These are phyloP conservation scores for Clonostachys chloroleuca DNA, from an alignment of 2,329 filamentous ascomycete species.

Conservation along the genomic window DNA sequence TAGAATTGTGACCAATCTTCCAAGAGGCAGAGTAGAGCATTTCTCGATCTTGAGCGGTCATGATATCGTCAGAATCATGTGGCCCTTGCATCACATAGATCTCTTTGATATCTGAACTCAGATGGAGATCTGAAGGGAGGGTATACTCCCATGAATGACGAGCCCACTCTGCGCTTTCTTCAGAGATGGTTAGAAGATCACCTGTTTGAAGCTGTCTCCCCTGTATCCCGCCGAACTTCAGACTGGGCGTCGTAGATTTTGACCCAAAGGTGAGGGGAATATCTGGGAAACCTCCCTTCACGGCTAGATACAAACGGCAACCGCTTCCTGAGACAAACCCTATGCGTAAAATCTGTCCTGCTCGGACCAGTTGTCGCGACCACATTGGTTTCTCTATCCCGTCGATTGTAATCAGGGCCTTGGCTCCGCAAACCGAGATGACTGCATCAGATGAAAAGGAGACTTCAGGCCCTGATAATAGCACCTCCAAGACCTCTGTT, in stretches of 20 bases:
- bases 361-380: constrained; percentile 41
- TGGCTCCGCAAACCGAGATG: constrained; percentile 52
- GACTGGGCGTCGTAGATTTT: constrained; percentile 53
- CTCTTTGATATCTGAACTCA: constrained; percentile 1
- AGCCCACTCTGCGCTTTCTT: constrained; percentile 3
- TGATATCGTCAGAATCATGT: constrained; percentile 19
- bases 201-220: constrained; percentile 49
- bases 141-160: neutral
- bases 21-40: constrained; percentile 54
- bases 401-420: constrained; percentile 46
- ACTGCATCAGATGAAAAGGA: constrained; percentile 48
- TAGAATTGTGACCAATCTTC: constrained; percentile 58
- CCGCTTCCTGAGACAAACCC: constrained; percentile 46
- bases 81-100: constrained; percentile 22
- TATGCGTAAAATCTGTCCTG: constrained; percentile 42
- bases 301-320: constrained; percentile 53
- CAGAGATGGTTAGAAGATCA: constrained; percentile 41
- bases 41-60: constrained; percentile 41
- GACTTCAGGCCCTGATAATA: constrained; percentile 53
- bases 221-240: constrained; percentile 56
- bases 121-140: constrained; percentile 4
- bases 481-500: constrained; percentile 55
- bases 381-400: constrained; percentile 46
- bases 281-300: constrained; percentile 31
- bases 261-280: constrained; percentile 53